phyloP scores from a whole-genome alignment of 2,329 filamentous ascomycete genomes.

The Colletotrichum spaethianum region DNA sequence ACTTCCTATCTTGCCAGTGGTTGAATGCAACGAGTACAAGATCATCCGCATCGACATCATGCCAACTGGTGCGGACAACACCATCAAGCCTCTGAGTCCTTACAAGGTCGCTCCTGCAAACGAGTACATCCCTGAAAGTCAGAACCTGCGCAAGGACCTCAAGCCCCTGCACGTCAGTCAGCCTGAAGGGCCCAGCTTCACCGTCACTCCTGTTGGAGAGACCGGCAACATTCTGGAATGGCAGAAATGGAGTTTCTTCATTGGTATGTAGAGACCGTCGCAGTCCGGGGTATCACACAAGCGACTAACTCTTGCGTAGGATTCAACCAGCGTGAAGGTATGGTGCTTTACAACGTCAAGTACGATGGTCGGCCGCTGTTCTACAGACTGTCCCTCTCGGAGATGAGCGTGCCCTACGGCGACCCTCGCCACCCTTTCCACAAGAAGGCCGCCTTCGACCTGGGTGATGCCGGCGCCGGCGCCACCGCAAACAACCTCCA shows the following conservation, averaged over 20 bases:
- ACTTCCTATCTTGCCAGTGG: slow-evolving; percentile 76
- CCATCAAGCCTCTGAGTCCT: slow-evolving; percentile 66
- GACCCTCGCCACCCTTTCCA: slow-evolving; percentile 77
- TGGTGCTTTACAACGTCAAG: slow-evolving; percentile 70
- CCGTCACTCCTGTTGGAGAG: slow-evolving; percentile 34
- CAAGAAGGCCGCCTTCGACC: slow-evolving; percentile 76
- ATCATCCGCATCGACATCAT: slow-evolving; percentile 79
- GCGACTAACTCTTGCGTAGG: slow-evolving; percentile 45
- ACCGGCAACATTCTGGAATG: slow-evolving; percentile 40
- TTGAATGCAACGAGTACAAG: slow-evolving; percentile 73
- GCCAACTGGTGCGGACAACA: slow-evolving; percentile 76
- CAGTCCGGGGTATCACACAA: background rate
- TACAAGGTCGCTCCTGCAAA: slow-evolving; percentile 70
- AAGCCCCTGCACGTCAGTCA: slow-evolving; percentile 76
- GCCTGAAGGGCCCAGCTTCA: slow-evolving; percentile 72
- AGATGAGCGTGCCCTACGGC: slow-evolving; percentile 75
- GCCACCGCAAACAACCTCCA: slow-evolving; percentile 76
- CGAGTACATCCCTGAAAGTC: slow-evolving; percentile 77
- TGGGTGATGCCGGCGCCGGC: slow-evolving; percentile 76
- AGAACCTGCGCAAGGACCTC: slow-evolving; percentile 68
- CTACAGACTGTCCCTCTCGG: slow-evolving; percentile 70
- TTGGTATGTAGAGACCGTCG: slow-evolving; percentile 46
- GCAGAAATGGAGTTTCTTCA: slow-evolving; percentile 68
- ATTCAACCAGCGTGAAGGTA: slow-evolving; percentile 72
- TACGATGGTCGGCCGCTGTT: slow-evolving; percentile 71